A percentile compares a stretch with the other conserved stretches of the same genome.
Evolutionary conservation across 164 flowering plant species (phyloP).

Genomic region (Liquidambar formosana): DNA sequence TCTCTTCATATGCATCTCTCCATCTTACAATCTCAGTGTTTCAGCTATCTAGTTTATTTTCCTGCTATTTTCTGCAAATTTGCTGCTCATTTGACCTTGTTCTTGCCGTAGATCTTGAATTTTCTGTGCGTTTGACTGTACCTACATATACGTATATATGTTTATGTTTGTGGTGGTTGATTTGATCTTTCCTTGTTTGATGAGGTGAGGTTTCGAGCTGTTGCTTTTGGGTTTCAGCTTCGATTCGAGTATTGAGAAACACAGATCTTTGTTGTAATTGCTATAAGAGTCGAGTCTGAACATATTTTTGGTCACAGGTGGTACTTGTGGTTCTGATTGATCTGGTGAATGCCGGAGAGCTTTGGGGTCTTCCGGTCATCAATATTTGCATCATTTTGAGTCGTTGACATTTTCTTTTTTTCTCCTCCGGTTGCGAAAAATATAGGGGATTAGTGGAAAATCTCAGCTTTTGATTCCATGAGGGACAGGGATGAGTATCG

Average conservation of each 20-base stretch:
- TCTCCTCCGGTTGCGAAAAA: no score
- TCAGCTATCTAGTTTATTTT: not conserved
- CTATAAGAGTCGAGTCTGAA: no score
- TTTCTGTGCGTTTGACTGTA: not conserved
- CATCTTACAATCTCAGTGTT: not conserved
- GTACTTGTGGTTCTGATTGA: not conserved
- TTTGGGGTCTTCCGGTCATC: not conserved
- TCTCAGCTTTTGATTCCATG: slow-evolving; percentile 16
- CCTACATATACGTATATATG: no score
- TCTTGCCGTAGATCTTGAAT: not conserved
- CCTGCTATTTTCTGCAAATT: not conserved
- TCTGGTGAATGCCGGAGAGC: not conserved
- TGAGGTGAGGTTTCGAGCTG: no score
- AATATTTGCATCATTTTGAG: not conserved
- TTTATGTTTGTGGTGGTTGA: not conserved
- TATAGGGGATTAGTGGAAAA: no score
- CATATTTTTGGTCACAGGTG: not conserved
- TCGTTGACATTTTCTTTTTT: no score
- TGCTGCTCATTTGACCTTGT: not conserved
- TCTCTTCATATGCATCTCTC: not conserved
- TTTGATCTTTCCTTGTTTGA: not conserved
- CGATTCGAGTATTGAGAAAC: no score
- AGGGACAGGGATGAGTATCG: slow-evolving; percentile 8
- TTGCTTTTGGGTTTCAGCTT: no score
- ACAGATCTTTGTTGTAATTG: no score